Evolutionary conservation across 73 alveolate species (phyloP).

Genomic region (Paramecium pentaurelia): DNA sequence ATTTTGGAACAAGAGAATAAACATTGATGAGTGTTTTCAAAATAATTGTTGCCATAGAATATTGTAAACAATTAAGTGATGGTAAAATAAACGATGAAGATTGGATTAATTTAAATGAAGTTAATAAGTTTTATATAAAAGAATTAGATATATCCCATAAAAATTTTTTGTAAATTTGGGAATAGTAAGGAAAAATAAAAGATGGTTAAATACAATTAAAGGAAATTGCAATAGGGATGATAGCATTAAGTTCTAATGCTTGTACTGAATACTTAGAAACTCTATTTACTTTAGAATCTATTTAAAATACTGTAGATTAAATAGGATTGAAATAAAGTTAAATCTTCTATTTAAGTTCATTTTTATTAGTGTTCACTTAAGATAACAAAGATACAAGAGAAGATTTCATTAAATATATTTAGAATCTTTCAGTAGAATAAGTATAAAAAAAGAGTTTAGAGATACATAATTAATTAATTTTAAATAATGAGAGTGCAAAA

Average conservation of each 20-base stretch:
- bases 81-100: not conserved
- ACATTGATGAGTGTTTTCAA: not conserved
- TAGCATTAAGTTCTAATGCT: not conserved
- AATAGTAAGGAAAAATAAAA: not conserved
- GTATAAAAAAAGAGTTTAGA: not conserved
- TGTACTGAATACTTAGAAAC: slow-evolving; percentile 7
- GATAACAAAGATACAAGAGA: not conserved
- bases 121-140: not conserved
- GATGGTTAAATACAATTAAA: not conserved
- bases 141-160: not conserved
- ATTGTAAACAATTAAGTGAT: not conserved
- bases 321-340: not conserved
- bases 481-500: not conserved
- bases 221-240: slow-evolving; percentile 16
- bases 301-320: not conserved
- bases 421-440: not conserved
- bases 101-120: not conserved
- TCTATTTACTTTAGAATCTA: not conserved
- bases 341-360: not conserved
- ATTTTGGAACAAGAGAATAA: not conserved
- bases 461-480: not conserved
- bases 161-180: not conserved
- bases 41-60: slow-evolving; percentile 9
- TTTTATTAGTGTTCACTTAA: not conserved
- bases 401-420: not conserved